Evolutionary conservation across 2,329 filamentous ascomycete species (phyloP), one percentile per base, ranked within the genome.

Genomic region (Hymenotorrendiella dingleyae): DNA sequence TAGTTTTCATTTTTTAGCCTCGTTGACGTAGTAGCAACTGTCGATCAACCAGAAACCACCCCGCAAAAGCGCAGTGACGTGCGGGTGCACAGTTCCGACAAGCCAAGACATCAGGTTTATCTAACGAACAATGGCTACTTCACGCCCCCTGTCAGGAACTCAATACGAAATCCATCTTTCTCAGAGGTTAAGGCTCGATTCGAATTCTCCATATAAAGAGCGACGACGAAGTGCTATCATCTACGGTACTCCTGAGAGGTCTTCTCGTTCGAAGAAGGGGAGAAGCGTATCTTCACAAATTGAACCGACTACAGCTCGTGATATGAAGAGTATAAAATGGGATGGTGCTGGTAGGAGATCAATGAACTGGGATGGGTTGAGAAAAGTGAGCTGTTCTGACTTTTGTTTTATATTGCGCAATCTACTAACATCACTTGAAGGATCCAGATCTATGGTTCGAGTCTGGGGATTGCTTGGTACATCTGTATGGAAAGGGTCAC

Each of bases 371-470:
- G 67, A 72, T 56, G 63, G 64, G 9, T 52, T 73, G 20, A 61
- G 67, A 49, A 66, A 62, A 45, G 70, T 72, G 59, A 52, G 64
- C 56, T 6, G n/a, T 29, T 12, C 16, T 12, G 10, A 11, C 8
- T 40, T 29, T 35, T n/a, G 5, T 11, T 22, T 20, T 20, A 30
- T 9, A 7, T 26, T 20, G 17, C 22, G 10, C 32, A 19, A 20
- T 33, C n/a, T n/a, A n/a, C n/a, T n/a, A n/a, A n/a, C n/a, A n/a
- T 42, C 23, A 47, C 50, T 40, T 32, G 14, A 46, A 89, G 84
- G 85, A 90, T 53, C 68, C 75, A 2, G 84, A 88, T 51, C 67
- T 91, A 3, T 90, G 81, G 81, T 71, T 73, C 47, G 68, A 72
- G 9, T 65, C 80, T 49, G 84, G 81, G 11, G 78, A 88, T 57